Percentiles rank a stretch among this genome's conserved stretches.
These are phyloP conservation scores for Nasturtium officinale DNA, from an alignment of 345 rosid species.

Conservation along the genomic window DNA sequence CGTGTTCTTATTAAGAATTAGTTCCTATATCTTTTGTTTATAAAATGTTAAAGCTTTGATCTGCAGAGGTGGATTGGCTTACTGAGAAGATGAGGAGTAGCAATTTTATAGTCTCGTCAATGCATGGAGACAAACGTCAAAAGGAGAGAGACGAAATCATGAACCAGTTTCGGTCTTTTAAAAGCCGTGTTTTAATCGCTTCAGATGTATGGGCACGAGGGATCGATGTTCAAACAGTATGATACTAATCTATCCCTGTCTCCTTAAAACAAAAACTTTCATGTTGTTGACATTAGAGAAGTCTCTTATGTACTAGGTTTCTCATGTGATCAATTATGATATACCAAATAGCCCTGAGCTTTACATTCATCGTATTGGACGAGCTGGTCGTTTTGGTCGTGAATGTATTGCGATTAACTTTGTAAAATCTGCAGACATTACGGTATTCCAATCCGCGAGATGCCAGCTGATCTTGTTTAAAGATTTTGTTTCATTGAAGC, in stretches of 20 bases:
- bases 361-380: constrained; percentile 93
- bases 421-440: constrained; percentile 78
- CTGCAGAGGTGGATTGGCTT: constrained; percentile 92
- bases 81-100: constrained; percentile 90
- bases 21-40: neutral
- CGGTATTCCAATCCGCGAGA: constrained; percentile 80
- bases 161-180: constrained; percentile 75
- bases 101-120: constrained; percentile 90
- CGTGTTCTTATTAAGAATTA: neutral
- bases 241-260: constrained; percentile 8
- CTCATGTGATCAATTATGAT: constrained; percentile 91
- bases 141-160: constrained; percentile 94
- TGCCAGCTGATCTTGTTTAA: constrained; percentile 82
- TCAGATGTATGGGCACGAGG: constrained; percentile 99
- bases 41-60: neutral
- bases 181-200: constrained; percentile 85
- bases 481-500: neutral
- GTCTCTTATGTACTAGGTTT: constrained; percentile 53
- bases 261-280: neutral
- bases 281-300: neutral
- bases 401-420: constrained; percentile 94
- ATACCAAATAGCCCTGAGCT: constrained; percentile 94
- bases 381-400: constrained; percentile 96
- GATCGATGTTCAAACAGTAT: constrained; percentile 91
- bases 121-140: constrained; percentile 99